phyloP scores from a whole-genome alignment of 495 filamentous ascomycete genomes.

The Immersiella caudata region DNA sequence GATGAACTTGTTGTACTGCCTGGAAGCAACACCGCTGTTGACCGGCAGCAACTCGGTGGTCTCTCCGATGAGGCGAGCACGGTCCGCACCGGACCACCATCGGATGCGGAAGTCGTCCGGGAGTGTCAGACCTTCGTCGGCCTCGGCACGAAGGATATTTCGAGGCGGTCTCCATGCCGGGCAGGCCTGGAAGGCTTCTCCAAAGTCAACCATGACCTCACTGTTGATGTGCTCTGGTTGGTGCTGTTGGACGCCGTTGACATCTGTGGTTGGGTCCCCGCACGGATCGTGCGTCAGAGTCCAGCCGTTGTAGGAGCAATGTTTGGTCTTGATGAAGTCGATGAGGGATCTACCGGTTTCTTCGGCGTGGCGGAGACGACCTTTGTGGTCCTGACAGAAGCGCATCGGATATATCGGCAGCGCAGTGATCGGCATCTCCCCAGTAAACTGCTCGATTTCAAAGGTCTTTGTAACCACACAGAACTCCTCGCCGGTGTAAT shows the following conservation, averaged over 20 bases:
- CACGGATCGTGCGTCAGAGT: constrained; percentile 39
- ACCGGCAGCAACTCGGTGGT: constrained; percentile 37
- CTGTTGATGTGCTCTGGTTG: constrained; percentile 9
- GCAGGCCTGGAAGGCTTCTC: background rate
- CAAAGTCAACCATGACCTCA: constrained; percentile 2
- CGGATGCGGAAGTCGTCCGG: constrained; percentile 10
- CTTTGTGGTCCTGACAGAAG: constrained; percentile 53
- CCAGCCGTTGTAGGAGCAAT: constrained; percentile 48
- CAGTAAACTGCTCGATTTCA: constrained; percentile 51
- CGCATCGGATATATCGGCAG: constrained; percentile 61
- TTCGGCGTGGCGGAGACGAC: constrained; percentile 42
- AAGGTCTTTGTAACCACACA: constrained; percentile 50
- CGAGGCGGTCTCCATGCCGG: background rate
- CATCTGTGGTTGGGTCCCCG: constrained; percentile 25
- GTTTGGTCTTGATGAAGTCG: constrained; percentile 52
- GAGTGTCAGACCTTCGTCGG: constrained; percentile 7
- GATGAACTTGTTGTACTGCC: constrained; percentile 23
- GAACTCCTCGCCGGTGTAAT: constrained; percentile 62
- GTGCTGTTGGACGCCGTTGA: constrained; percentile 20
- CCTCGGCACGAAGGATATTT: background rate
- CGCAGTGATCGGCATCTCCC: constrained; percentile 56
- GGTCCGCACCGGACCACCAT: constrained; percentile 24
- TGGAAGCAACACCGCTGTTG: constrained; percentile 31
- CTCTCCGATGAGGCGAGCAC: constrained; percentile 19
- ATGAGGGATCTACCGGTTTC: constrained; percentile 52